Conservation (phyloP, 1,139 yeast genomes). For the Geotrichum bryndzae region DNA sequence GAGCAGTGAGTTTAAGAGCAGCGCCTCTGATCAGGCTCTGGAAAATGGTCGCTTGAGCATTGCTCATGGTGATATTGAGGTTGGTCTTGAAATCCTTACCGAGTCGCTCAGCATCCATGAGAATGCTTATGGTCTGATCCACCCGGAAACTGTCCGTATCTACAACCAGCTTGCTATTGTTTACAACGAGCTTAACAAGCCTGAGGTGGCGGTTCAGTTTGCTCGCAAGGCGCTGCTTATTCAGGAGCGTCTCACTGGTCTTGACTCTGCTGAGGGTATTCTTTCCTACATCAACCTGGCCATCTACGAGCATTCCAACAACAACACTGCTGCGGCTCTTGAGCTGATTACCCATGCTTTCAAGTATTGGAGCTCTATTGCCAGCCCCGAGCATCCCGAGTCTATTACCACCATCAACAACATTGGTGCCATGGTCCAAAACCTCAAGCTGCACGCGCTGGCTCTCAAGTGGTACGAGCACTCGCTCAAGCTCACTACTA, state of each 20-base stretch:
- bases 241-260: conserved; percentile 73
- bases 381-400: conserved; percentile 62
- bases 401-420: conserved; percentile 59
- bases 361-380: conserved; percentile 49
- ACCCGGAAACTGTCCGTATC: conserved; percentile 70
- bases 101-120: conserved; percentile 73
- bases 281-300: conserved; percentile 73
- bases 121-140: conserved; percentile 77
- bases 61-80: conserved; percentile 31
- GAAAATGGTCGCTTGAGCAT: conserved; percentile 42
- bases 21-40: conserved; percentile 71
- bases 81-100: conserved; percentile 44
- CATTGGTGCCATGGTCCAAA: conserved; percentile 56
- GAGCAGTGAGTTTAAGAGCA: conserved; percentile 60
- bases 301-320: conserved; percentile 57
- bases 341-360: conserved; percentile 58
- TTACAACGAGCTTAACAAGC: conserved; percentile 56
- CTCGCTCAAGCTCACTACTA: conserved; percentile 44
- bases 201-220: conserved; percentile 56
- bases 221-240: conserved; percentile 68
- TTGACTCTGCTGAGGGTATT: conserved; percentile 72
- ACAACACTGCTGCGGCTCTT: conserved; percentile 56
- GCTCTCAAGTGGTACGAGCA: conserved; percentile 47
- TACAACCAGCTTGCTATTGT: conserved; percentile 61
- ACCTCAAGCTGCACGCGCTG: conserved; percentile 43